Base-by-base conservation (phyloP, 2,329 filamentous ascomycete species). In the Pseudogymnoascus verrucosus region DNA sequence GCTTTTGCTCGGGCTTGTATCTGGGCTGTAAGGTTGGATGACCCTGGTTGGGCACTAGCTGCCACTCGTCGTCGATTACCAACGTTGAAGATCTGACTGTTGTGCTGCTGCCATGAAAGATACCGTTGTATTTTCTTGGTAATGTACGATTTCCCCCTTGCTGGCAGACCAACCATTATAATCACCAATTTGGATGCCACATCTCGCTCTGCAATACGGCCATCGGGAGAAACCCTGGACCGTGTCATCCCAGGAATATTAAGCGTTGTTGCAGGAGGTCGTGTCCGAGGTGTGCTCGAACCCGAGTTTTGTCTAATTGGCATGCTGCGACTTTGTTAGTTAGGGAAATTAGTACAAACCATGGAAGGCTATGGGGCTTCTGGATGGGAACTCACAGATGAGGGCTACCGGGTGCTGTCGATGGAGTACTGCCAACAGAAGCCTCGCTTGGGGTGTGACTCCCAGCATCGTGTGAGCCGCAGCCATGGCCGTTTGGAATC, bases 111-210 rank as follows among this genome's bases (percentile, higher is more conserved):
- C 95, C 95, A 99, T 60, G 96, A 93, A 61, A 99, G 79, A 74
- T 98, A 99, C 66, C 95, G 85, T 65, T 95, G 90, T 67, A 99
- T 84, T 79, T 99, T 99, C 81, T 98, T 98, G 66, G 95, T 98
- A 71, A 99, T 96, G 77, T 99, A 99, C 63, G 93, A 97, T 79
- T 99, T 99, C 74, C 95, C 95, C 71, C 95, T 84, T 8, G 95
- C 95, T 2, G 95, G 95, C 70, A 99, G 79, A 67, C 95, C 95
- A 65, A 99, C 95, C 95, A 99, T 99, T 74, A 99, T 87, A 71
- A 99, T 96, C 73, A 98, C 91, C 66, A 99, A 82, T 80, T 99
- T 99, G 42, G 95, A 90, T 60, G 93, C 95, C 60, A 99, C 90
- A 82, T 99, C 95, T 72, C 93, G 85, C 73, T 93, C 88, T 63